These are phyloP conservation scores for Punica granatum DNA, from an alignment of 345 rosid species.

Conservation along the genomic window DNA sequence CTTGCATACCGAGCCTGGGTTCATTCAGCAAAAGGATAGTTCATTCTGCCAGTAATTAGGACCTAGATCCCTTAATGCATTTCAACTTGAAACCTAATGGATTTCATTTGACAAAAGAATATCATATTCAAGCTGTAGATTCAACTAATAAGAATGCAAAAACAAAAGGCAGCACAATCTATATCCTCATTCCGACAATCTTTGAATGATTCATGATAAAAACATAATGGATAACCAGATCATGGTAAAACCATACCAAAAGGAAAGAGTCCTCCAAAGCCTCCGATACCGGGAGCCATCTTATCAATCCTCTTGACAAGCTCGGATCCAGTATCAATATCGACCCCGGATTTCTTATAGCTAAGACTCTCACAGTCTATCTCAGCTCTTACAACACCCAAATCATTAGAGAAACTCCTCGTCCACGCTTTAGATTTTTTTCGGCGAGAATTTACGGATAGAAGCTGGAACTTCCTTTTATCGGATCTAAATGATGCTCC, in stretches of 20 bases:
- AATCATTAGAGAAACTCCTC: not conserved
- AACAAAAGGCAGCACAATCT: not conserved
- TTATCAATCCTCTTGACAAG: constrained; percentile 76
- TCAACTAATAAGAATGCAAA: not conserved
- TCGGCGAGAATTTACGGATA: not conserved
- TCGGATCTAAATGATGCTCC: not conserved
- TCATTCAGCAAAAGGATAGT: no score
- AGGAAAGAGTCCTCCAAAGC: constrained; percentile 87
- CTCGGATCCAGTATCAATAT: constrained; percentile 87
- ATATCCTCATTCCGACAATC: not conserved
- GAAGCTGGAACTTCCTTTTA: not conserved
- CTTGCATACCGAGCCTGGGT: not conserved
- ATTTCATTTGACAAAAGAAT: not conserved
- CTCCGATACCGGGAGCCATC: constrained; percentile 92
- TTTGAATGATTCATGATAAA: no score
- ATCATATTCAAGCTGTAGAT: not conserved
- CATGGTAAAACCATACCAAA: constrained; percentile 42
- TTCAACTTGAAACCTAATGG: not conserved
- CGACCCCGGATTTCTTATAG: constrained; percentile 85
- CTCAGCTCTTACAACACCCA: constrained; percentile 6
- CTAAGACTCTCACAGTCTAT: constrained; percentile 32
- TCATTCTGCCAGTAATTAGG: not conserved
- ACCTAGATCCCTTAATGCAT: no score
- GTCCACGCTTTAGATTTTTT: not conserved
- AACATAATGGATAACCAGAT: not conserved